Base-by-base conservation (phyloP, 169 alveolate genomes). In the Eimeria sp. region DNA sequence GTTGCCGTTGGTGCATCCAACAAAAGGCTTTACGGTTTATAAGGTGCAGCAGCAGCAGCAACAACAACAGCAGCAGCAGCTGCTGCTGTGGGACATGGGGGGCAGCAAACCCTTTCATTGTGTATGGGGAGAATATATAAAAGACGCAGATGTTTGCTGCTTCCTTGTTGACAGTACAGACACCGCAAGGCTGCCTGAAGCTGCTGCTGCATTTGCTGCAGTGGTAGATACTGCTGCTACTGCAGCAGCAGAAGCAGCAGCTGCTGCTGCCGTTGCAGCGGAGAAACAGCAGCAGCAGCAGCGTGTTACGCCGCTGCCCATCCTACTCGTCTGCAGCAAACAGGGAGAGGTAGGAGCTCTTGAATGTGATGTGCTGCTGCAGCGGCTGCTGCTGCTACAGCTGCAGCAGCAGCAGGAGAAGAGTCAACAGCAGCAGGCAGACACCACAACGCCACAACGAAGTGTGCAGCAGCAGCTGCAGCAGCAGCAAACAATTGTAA, bases 11-110 rank as follows among this genome's bases (percentile, higher is more conserved):
- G 84, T 73, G 84, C 43, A 20, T 11, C 84, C 84, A 25, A 73
- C 84, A 49, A 73, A 73, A 43, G 84, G 84, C 1, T 73, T 73
- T 30, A 40, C 84, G 47, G 45, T 73, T 1, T 73, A 73, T 49
- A 78, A 78, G 89, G 89, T 49, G 90, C 90, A 22, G 90, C 90
- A 82, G 90, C 90, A 82, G 51, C 73, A 9, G 65, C 83, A 67
- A 25, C 78, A 67, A 25, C 78, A 34, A 51, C 72, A 49, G 73
- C 90, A 82, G 65, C 73, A 25, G 72, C 72, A 51, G 90, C 73
- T 49, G 72, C 43, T 51, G 72, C 73, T 49, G 16, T 20, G 47
- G 90, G 89, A 40, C 65, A 13, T 78, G 13, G 89, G 65, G 30
- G 89, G 51, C 57, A 78, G 65, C 89, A 40, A 78, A 20, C 89